phyloP scores from a whole-genome alignment of 2,329 filamentous ascomycete genomes.

The Hymenoscyphus fructigenus region DNA sequence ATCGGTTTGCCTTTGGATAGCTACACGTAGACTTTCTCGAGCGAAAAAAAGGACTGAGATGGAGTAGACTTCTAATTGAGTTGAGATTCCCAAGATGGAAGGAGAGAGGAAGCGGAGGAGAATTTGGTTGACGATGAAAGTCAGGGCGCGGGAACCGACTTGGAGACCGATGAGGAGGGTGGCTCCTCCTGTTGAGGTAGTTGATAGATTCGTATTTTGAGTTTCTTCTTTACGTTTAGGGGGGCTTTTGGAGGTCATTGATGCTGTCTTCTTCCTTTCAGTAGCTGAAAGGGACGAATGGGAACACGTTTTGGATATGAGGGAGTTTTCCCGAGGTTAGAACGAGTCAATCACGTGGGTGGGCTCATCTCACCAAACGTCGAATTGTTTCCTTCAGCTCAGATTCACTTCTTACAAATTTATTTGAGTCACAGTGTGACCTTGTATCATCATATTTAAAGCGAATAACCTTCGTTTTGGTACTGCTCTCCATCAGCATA shows the following conservation, averaged over 20 bases:
- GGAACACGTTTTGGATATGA: neutral
- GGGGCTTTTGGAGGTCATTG: constrained; percentile 1
- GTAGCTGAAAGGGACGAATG: neutral
- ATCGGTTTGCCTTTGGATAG: constrained; percentile 76
- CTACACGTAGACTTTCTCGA: constrained; percentile 86
- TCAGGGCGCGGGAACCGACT: constrained; percentile 80
- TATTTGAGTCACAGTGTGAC: neutral
- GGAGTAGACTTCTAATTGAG: constrained; percentile 90
- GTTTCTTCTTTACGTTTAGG: neutral
- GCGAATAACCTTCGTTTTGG: neutral
- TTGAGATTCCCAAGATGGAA: constrained; percentile 76
- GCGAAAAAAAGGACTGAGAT: constrained; percentile 94
- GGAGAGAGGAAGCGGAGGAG: constrained; percentile 87
- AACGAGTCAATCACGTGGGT: neutral
- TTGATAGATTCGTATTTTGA: constrained; percentile 14
- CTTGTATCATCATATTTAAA: neutral
- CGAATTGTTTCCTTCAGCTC: neutral
- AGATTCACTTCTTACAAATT: neutral
- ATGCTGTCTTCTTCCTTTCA: neutral
- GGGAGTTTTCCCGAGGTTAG: neutral
- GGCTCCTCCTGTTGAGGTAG: constrained; percentile 31
- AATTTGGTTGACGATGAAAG: constrained; percentile 89
- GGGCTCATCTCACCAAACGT: neutral
- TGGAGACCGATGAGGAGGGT: constrained; percentile 75
- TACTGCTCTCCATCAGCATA: neutral